Evolutionary conservation across 345 rosid species (phyloP), one percentile per base, ranked within the genome.

Genomic region (Citrus reticulata): DNA sequence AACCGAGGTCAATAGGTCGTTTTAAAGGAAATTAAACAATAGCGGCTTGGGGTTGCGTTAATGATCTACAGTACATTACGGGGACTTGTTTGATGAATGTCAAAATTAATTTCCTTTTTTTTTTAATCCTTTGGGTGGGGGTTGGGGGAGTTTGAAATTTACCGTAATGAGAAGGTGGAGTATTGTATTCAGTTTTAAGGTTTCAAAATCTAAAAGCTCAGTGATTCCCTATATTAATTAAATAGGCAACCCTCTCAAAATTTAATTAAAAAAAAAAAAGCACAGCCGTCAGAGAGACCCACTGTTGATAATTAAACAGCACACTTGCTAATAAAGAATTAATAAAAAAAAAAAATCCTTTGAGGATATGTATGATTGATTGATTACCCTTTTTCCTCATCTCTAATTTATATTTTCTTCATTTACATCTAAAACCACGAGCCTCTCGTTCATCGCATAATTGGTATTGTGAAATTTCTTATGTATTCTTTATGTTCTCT

Each of bases 401-500:
- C 39, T 70, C 71, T 20, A 54, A 62, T 24, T 64, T 40, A 68
- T 76, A 63, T 68, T 70, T 17, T 35, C 25, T 61, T 80, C 27
- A 68, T 77, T 24, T 72, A 63, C 63, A 75, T 60, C 68, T 78
- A 66, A 58, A 76, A 81, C 80, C 49, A 68, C 13, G 64, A 59
- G 62, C 60, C 82, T 59, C 82, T 51, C 42, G 11, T 78, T 65
- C 62, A 9, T 32, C 30, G 66, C 69, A 60, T 54, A 19, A 64
- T 30, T n/a, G 22, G 27, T 6, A 17, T 49, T 22, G 3, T 39
- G 73, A 63, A 46, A 29, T 77, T 30, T 13, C 66, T 29, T 76
- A 55, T 77, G 66, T 68, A n/a, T 22, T 22, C 77, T 11, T 63
- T 65, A 51, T 85, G 89, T 78, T 78, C 76, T 85, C 74, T 78